A percentile compares a stretch with the other conserved stretches of the same genome.
These are phyloP conservation scores for Neurospora sp. DNA, from an alignment of 495 filamentous ascomycete species.

Conservation along the genomic window DNA sequence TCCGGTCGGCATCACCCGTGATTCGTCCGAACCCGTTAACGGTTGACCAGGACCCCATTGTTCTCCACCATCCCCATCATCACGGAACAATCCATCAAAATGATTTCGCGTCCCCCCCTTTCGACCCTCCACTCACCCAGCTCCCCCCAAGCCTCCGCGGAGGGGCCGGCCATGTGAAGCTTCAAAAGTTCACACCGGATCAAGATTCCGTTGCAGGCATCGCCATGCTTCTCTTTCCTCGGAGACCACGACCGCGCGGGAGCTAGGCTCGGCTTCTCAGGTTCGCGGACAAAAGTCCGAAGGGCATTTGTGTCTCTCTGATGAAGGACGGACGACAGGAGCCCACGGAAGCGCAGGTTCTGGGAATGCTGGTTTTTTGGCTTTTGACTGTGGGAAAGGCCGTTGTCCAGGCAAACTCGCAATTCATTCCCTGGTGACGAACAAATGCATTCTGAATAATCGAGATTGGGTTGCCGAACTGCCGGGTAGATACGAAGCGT, in stretches of 20 bases:
- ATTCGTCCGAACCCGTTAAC: background rate
- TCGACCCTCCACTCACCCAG: background rate
- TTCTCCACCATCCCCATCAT: background rate
- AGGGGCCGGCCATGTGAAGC: background rate
- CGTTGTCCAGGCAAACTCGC: background rate
- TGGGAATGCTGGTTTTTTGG: background rate
- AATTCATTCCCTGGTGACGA: background rate
- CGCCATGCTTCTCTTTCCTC: background rate
- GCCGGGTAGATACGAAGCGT: background rate
- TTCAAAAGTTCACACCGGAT: background rate
- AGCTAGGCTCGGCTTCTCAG: background rate
- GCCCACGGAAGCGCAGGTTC: too few species aligned
- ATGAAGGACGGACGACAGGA: background rate
- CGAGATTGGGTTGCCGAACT: background rate
- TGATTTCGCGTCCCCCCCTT: background rate
- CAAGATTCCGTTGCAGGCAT: background rate
- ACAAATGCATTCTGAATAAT: background rate
- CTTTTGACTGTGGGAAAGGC: background rate
- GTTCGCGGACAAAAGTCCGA: background rate
- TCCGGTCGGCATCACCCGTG: background rate
- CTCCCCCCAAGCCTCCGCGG: background rate
- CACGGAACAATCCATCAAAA: background rate
- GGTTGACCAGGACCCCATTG: background rate
- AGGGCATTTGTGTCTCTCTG: background rate
- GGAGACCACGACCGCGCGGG: background rate